A percentile compares a stretch with the other conserved stretches of the same genome.
These are phyloP conservation scores for Boletus vermiculosoides DNA, from an alignment of 768 basidiomycete genomes.

Conservation along the genomic window DNA sequence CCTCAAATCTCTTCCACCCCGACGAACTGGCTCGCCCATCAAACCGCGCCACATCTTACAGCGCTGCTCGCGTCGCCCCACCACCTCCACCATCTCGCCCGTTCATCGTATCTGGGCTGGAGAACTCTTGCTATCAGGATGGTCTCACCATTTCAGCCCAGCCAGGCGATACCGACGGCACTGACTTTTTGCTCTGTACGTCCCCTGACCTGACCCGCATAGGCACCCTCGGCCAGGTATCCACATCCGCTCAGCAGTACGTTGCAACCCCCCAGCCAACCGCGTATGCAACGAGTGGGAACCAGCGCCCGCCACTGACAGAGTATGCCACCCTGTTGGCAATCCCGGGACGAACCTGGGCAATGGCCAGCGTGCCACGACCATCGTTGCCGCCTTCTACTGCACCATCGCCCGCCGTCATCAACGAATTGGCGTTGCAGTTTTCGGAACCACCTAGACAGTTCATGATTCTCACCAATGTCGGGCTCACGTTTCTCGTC, in stretches of 20 bases:
- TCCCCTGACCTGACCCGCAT: constrained; percentile 75
- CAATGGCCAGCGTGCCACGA: constrained; percentile 59
- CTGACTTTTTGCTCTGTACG: constrained; percentile 71
- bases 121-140: constrained; percentile 61
- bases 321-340: constrained; percentile 78
- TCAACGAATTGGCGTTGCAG: constrained; percentile 82
- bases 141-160: constrained; percentile 73
- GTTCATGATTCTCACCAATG: constrained; percentile 87
- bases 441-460: constrained; percentile 71
- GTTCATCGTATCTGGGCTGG: constrained; percentile 57
- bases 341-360: constrained; percentile 83
- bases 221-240: constrained; percentile 66
- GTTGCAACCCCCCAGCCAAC: constrained; percentile 35
- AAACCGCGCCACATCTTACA: constrained; percentile 50
- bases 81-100: constrained; percentile 51
- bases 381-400: constrained; percentile 34
- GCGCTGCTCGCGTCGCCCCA: constrained; percentile 41
- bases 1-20: constrained; percentile 71
- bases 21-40: constrained; percentile 60
- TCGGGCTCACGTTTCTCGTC: constrained; percentile 75
- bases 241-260: constrained; percentile 39
- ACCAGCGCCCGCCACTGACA: constrained; percentile 61
- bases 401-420: constrained; percentile 50
- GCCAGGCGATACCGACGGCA: constrained; percentile 68
- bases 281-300: constrained; percentile 40